Evolutionary conservation across 768 basidiomycete genomes (phyloP).

Genomic region (Suillus luteus): DNA sequence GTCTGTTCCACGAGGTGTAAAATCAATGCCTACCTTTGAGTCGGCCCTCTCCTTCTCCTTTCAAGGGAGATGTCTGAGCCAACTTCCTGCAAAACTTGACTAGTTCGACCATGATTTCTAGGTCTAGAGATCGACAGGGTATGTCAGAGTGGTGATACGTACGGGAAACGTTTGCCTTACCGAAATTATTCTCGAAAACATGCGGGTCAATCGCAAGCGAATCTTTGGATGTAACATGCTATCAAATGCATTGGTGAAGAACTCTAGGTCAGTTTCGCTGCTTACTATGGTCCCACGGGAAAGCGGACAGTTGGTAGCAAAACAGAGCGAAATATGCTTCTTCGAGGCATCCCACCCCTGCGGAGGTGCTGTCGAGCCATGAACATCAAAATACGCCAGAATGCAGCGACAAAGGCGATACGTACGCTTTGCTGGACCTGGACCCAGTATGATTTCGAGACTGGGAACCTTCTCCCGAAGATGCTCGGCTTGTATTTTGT

Average conservation of each 20-base stretch:
- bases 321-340: constrained; percentile 2
- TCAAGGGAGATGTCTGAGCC: not conserved
- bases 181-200: not conserved
- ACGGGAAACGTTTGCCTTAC: not conserved
- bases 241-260: not conserved
- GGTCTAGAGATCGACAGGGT: not conserved
- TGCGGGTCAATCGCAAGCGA: not conserved
- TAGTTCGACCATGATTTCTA: not conserved
- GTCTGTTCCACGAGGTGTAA: not conserved
- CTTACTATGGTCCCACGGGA: not conserved
- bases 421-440: not conserved
- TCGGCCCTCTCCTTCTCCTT: constrained; percentile 1
- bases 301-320: not conserved
- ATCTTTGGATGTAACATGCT: not conserved
- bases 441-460: not conserved
- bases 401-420: not conserved
- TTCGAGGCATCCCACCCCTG: constrained; percentile 4
- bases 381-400: not conserved
- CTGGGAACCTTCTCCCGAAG: not conserved
- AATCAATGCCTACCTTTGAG: not conserved
- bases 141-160: not conserved
- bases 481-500: not conserved
- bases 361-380: not conserved
- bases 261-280: not conserved
- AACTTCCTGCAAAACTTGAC: not conserved